phyloP scores from a whole-genome alignment of 2,329 filamentous ascomycete genomes.

The Macroventuria anomochaeta region DNA sequence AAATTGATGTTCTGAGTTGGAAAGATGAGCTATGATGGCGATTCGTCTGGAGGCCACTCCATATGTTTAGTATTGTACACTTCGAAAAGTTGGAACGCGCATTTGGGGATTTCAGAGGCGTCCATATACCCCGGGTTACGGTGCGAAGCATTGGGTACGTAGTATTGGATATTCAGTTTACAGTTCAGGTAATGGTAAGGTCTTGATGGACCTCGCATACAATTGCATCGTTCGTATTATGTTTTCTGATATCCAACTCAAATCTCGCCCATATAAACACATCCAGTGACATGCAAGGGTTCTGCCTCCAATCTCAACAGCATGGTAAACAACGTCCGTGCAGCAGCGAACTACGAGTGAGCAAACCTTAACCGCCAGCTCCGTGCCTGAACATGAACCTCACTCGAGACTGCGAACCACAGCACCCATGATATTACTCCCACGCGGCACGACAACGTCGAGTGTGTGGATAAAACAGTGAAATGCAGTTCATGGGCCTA shows the following conservation, averaged over 20 bases:
- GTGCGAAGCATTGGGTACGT: background rate
- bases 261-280: too few relatives aligned
- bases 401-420: background rate
- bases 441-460: constrained; percentile 1
- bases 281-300: too few relatives aligned
- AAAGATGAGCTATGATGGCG: constrained; percentile 18
- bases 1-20: constrained; percentile 30
- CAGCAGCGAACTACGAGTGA: background rate
- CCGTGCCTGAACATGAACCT: constrained; percentile 2
- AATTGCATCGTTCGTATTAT: too few relatives aligned
- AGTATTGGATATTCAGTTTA: background rate
- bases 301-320: background rate
- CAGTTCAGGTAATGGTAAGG: too few relatives aligned
- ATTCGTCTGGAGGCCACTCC: too few relatives aligned
- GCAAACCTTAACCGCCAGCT: constrained; percentile 11
- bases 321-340: background rate
- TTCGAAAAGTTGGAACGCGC: background rate
- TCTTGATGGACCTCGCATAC: too few relatives aligned
- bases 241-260: too few relatives aligned
- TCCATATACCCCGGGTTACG: background rate
- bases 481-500: background rate
- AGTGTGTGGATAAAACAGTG: background rate
- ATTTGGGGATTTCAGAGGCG: background rate
- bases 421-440: background rate
- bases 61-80: background rate